Evolutionary conservation across 345 rosid species (phyloP).

Genomic region (Lumnitzera racemosa): DNA sequence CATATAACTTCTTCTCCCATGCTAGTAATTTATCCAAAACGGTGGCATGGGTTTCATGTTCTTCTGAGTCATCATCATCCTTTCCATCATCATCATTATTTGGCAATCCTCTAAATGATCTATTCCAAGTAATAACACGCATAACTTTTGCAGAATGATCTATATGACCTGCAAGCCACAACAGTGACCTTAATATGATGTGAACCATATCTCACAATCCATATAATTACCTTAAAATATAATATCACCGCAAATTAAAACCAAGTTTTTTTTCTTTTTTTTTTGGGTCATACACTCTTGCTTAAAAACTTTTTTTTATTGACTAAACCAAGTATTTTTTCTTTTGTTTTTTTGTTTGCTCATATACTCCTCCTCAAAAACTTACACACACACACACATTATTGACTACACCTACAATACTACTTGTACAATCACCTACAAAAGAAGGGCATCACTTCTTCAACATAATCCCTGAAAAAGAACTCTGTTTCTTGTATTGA

Average conservation of each 20-base stretch:
- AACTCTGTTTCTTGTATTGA: too few relatives aligned
- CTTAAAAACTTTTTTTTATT: too few relatives aligned
- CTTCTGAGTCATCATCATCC: slow-evolving; percentile 75
- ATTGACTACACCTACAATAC: background rate
- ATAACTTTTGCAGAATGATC: slow-evolving; percentile 90
- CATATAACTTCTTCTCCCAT: slow-evolving; percentile 97
- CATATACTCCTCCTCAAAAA: background rate
- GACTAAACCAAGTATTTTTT: too few relatives aligned
- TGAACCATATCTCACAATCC: background rate
- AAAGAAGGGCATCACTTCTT: too few relatives aligned
- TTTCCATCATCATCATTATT: slow-evolving; percentile 38
- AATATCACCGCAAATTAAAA: too few relatives aligned
- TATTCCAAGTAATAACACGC: slow-evolving; percentile 97
- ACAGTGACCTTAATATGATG: background rate
- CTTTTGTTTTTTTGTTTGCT: too few relatives aligned
- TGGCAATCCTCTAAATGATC: slow-evolving; percentile 63
- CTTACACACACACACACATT: background rate
- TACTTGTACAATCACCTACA: too few relatives aligned
- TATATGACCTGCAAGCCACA: slow-evolving; percentile 55
- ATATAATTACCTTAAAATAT: background rate
- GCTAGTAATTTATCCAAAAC: slow-evolving; percentile 95
- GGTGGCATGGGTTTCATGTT: slow-evolving; percentile 89
- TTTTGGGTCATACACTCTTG: too few relatives aligned
- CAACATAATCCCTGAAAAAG: too few relatives aligned
- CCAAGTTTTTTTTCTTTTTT: too few relatives aligned